Conservation (phyloP, 768 basidiomycete species). For the Rhodotorula paludigena region DNA sequence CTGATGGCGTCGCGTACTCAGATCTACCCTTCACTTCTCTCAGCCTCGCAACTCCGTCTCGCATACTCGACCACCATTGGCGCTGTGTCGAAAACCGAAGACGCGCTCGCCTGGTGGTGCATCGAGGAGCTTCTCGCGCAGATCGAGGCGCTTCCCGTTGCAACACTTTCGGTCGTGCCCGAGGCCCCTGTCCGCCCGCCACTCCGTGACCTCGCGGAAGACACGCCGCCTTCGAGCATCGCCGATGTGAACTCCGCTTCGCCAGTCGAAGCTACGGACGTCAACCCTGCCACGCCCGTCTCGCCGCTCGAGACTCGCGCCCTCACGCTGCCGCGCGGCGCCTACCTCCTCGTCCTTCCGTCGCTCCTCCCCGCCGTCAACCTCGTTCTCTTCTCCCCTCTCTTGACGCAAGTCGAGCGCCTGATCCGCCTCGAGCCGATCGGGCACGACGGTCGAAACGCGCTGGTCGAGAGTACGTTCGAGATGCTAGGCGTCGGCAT, state of each 20-base stretch:
- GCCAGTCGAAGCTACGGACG: no score
- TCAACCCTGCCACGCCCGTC: background rate
- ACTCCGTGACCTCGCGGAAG: background rate
- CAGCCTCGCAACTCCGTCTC: conserved; percentile 62
- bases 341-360: conserved; percentile 35
- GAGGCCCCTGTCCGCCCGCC: background rate
- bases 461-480: conserved; percentile 30
- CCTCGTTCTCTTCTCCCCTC: conserved; percentile 13
- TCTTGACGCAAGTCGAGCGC: conserved; percentile 11
- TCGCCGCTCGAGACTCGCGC: conserved; percentile 19
- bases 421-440: conserved; percentile 22
- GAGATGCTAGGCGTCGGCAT: conserved; percentile 32
- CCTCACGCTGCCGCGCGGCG: conserved; percentile 25
- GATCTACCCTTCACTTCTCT: conserved; percentile 56
- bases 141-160: conserved; percentile 45
- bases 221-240: background rate
- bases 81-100: conserved; percentile 51
- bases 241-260: no score
- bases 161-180: background rate
- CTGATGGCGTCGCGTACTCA: conserved; percentile 42
- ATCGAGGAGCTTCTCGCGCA: conserved; percentile 57
- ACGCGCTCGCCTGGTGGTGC: conserved; percentile 65
- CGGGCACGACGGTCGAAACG: conserved; percentile 20
- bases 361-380: conserved; percentile 33
- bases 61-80: conserved; percentile 69